Evolutionary conservation across 2,329 filamentous ascomycete genomes (phyloP).

Genomic region (Penicillium sumatraense): DNA sequence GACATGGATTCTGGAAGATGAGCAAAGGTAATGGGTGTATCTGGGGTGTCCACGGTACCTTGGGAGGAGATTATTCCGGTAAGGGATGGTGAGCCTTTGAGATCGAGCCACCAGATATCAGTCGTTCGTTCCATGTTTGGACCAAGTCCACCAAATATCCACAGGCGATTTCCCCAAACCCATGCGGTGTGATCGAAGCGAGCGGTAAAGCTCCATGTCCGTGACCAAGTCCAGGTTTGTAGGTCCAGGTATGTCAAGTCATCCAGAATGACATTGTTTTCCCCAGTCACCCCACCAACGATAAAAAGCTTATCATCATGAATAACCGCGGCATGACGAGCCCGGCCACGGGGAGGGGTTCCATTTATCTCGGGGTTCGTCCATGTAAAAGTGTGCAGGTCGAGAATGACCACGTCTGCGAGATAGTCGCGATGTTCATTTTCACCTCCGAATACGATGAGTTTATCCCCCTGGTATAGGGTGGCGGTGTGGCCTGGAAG

Average conservation of each 20-base stretch:
- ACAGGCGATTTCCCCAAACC: slow-evolving; percentile 89
- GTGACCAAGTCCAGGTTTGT: slow-evolving; percentile 97
- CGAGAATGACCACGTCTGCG: slow-evolving; percentile 93
- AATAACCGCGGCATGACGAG: slow-evolving; percentile 89
- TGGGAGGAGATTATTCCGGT: slow-evolving; percentile 67
- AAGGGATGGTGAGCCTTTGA: slow-evolving; percentile 87
- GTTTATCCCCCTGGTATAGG: slow-evolving; percentile 88
- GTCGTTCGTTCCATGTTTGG: slow-evolving; percentile 97
- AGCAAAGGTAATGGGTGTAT: slow-evolving; percentile 38
- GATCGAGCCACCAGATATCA: slow-evolving; percentile 96
- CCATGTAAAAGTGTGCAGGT: slow-evolving; percentile 93
- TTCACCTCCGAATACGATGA: slow-evolving; percentile 97
- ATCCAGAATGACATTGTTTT: slow-evolving; percentile 89
- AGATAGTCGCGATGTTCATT: slow-evolving; percentile 97
- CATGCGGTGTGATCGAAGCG: slow-evolving; percentile 95
- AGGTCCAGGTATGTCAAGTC: slow-evolving; percentile 96
- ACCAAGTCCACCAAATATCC: slow-evolving; percentile 94
- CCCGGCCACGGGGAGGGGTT: slow-evolving; percentile 83
- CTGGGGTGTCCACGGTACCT: slow-evolving; percentile 53
- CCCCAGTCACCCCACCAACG: slow-evolving; percentile 91
- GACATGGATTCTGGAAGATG: slow-evolving; percentile 42
- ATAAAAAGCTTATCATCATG: slow-evolving; percentile 97
- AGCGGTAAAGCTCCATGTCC: slow-evolving; percentile 91
- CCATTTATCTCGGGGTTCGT: slow-evolving; percentile 87
- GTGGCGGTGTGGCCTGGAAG: slow-evolving; percentile 84